A percentile compares a stretch with the other conserved stretches of the same genome.
Conservation (phyloP, 805 yeast species). For the Suhomyces sp. region DNA sequence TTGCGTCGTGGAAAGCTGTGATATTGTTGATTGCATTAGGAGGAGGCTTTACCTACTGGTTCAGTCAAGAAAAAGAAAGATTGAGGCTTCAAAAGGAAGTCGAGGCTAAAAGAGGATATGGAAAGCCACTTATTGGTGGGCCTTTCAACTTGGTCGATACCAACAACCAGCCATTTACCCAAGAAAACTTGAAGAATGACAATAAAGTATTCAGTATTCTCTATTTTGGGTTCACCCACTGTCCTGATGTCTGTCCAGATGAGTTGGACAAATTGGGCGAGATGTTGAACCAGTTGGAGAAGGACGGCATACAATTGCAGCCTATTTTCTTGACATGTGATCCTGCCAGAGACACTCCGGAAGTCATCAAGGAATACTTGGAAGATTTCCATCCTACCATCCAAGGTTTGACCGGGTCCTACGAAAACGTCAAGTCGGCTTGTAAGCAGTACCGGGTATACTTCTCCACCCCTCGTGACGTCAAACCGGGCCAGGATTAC, state of each 20-base stretch:
- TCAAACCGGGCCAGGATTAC: conserved; percentile 94
- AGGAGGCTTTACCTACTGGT: conserved; percentile 66
- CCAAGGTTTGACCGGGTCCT: conserved; percentile 88
- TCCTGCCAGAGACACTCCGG: conserved; percentile 92
- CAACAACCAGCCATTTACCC: conserved; percentile 71
- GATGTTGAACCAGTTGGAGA: conserved; percentile 56
- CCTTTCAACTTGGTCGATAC: conserved; percentile 72
- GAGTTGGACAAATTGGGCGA: conserved; percentile 89
- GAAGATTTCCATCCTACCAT: conserved; percentile 87
- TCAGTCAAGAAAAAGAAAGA: conserved; percentile 73
- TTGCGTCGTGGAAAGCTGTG: conserved; percentile 83
- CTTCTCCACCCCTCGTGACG: conserved; percentile 93
- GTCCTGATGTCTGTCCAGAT: conserved; percentile 99
- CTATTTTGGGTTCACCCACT: conserved; percentile 96
- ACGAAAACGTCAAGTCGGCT: conserved; percentile 75
- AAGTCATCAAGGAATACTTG: conserved; percentile 76
- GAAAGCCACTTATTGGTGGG: conserved; percentile 92
- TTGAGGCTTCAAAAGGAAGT: conserved; percentile 73
- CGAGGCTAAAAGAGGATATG: conserved; percentile 81
- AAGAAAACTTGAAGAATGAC: conserved; percentile 65
- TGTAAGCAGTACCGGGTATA: conserved; percentile 93
- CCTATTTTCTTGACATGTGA: conserved; percentile 95
- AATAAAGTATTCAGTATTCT: conserved; percentile 66
- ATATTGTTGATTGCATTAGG: conserved; percentile 66
- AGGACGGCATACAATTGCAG: conserved; percentile 58